Base-by-base conservation (phyloP, 78 protist species). In the Dictyostelium citrinum region DNA sequence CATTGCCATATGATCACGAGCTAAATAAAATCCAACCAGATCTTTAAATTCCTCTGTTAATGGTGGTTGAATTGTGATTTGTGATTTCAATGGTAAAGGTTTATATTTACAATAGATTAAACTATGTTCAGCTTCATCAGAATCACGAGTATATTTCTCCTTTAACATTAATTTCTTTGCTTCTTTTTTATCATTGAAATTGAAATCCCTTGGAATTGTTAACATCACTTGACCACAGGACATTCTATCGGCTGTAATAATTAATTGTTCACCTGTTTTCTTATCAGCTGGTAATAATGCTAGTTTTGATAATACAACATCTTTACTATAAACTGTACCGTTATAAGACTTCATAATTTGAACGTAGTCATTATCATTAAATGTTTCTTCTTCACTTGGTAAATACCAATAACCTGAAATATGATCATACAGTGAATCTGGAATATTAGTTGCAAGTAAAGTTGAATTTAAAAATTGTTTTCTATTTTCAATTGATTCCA, bases 1-100 rank as follows among this genome's bases (percentile, higher is more conserved):
- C 4, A 88, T 5, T 31, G 75, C 93, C 22, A 68, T 22, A 33
- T 88, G 93, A 27, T 88, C 84, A 35, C 67, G 61, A 6, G 93
- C 81, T 12, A 24, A 17, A 88, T 88, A 88, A 45, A 61, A 27
- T 43, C 93, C 93, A 68, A 58, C 4, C 9, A 88, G 10, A 39
- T 61, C 58, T 72, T 78, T 37, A 22, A 78, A n/a, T 46, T 22
- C 33, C 24, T 77, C 64, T 27, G 29, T 12, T 27, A 33, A 11
- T 3, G 82, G 55, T 77, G 45, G 45, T 39, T 8, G 35, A 45
- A 46, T 16, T 77, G n/a, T 24, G 46, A 45, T 41, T 24, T 24
- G 3, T n/a, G 29, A 16, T 39, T 11, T 35, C 12, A 14, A 27
- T 74, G 55, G 81, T 45, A 77, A 45, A 46, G 82, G 61, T 77